Conservation (phyloP, 2,329 filamentous ascomycete species). For the Aspergillus versicolor region DNA sequence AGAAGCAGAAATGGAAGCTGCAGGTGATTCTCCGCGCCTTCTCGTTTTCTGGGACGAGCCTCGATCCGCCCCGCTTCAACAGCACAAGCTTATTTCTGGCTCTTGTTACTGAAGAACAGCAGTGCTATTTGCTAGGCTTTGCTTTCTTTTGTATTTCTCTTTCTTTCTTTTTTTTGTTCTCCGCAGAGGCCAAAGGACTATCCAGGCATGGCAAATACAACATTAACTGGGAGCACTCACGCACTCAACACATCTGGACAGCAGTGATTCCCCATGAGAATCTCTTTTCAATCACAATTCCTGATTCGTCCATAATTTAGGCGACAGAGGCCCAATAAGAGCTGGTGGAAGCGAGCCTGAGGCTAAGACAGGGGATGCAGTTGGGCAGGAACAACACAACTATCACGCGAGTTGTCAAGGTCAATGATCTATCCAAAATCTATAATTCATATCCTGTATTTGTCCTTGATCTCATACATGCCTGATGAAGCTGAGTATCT, state of each 20-base stretch:
- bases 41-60: constrained; percentile 15
- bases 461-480: not conserved
- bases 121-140: not conserved
- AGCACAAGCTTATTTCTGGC: constrained; percentile 19
- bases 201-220: too few relatives aligned
- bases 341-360: not conserved
- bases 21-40: constrained; percentile 17
- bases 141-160: not conserved
- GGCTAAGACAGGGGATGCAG: not conserved
- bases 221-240: too few relatives aligned
- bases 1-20: constrained; percentile 8
- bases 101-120: not conserved
- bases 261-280: too few relatives aligned
- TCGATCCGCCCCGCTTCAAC: constrained; percentile 24
- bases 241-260: too few relatives aligned
- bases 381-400: not conserved
- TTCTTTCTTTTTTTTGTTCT: not conserved
- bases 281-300: not conserved
- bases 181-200: too few relatives aligned
- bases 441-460: not conserved
- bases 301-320: not conserved
- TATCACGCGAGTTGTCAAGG: not conserved
- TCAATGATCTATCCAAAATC: not conserved
- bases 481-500: constrained; percentile 5
- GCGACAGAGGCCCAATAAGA: not conserved